Evolutionary conservation across 768 basidiomycete genomes (phyloP).

Genomic region (Pholiota microspora): DNA sequence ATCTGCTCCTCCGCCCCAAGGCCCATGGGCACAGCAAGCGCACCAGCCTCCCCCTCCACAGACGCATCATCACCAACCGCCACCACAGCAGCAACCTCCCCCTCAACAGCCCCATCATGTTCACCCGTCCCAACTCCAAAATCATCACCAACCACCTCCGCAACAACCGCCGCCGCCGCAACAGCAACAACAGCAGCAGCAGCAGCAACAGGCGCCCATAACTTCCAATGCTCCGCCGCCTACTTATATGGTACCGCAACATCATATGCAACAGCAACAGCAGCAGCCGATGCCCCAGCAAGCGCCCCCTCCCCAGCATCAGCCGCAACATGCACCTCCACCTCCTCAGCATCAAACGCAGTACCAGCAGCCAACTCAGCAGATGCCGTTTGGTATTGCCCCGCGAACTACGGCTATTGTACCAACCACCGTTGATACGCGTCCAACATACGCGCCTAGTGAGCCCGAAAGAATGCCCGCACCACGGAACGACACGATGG

Average conservation of each 20-base stretch:
- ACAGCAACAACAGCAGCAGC: slow-evolving; percentile 17
- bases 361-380: slow-evolving; percentile 22
- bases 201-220: not conserved
- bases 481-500: slow-evolving; percentile 37
- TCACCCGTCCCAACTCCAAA: slow-evolving; percentile 13
- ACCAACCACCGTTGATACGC: slow-evolving; percentile 40
- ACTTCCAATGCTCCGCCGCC: slow-evolving; percentile 15
- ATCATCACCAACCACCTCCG: slow-evolving; percentile 17
- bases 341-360: slow-evolving; percentile 22
- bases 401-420: slow-evolving; percentile 39
- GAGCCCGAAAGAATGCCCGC: slow-evolving; percentile 36
- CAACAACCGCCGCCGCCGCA: too few species aligned
- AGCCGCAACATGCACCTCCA: slow-evolving; percentile 15
- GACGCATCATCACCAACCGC: slow-evolving; percentile 29
- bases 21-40: slow-evolving; percentile 35
- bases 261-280: slow-evolving; percentile 26
- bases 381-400: slow-evolving; percentile 28
- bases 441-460: slow-evolving; percentile 29
- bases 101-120: slow-evolving; percentile 18
- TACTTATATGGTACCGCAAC: slow-evolving; percentile 21
- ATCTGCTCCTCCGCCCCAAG: slow-evolving; percentile 38
- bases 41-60: slow-evolving; percentile 29
- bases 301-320: slow-evolving; percentile 18
- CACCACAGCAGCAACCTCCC: slow-evolving; percentile 19
- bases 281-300: slow-evolving; percentile 20